A percentile compares a stretch with the other conserved stretches of the same genome.
Conservation (phyloP, 2,329 filamentous ascomycete species). For the Colletotrichum brevisporum region DNA sequence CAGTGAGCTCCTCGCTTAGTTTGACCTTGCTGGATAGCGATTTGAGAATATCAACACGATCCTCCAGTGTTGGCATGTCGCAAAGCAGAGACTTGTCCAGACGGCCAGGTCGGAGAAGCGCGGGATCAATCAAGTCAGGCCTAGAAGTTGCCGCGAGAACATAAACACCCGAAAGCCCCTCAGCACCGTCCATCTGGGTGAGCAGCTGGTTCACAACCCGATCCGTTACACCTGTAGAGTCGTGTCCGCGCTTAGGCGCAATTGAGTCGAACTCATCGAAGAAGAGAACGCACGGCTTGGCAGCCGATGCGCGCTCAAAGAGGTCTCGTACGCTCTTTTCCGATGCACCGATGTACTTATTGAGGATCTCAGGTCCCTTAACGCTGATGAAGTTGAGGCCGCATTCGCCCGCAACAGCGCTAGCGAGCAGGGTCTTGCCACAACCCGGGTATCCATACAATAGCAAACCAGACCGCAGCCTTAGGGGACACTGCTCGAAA, state of each 20-base stretch:
- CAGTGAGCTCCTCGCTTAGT: conserved; percentile 76
- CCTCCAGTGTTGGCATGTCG: conserved; percentile 84
- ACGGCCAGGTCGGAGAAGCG: conserved; percentile 89
- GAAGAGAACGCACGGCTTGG: conserved; percentile 93
- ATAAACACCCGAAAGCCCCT: conserved; percentile 94
- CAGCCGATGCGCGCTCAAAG: conserved; percentile 92
- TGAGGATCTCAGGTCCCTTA: conserved; percentile 97
- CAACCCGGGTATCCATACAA: conserved; percentile 97
- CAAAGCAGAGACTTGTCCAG: conserved; percentile 95
- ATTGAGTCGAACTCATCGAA: conserved; percentile 99
- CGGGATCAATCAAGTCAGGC: conserved; percentile 95
- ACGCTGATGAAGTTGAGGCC: conserved; percentile 98
- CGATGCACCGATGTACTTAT: conserved; percentile 98
- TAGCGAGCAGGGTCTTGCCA: conserved; percentile 95
- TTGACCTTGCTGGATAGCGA: conserved; percentile 88
- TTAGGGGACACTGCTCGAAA: conserved; percentile 93
- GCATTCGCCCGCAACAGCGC: conserved; percentile 97
- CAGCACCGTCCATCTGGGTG: conserved; percentile 98
- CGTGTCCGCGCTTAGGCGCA: conserved; percentile 95
- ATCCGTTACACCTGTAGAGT: conserved; percentile 98
- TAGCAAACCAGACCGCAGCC: conserved; percentile 92
- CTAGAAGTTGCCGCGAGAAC: conserved; percentile 94
- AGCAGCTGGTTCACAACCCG: conserved; percentile 98
- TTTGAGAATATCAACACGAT: conserved; percentile 88
- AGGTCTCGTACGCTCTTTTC: conserved; percentile 97